A percentile compares a stretch with the other conserved stretches of the same genome.
phyloP scores from a whole-genome alignment of 805 yeast species.

The Brettanomyces nanus region DNA sequence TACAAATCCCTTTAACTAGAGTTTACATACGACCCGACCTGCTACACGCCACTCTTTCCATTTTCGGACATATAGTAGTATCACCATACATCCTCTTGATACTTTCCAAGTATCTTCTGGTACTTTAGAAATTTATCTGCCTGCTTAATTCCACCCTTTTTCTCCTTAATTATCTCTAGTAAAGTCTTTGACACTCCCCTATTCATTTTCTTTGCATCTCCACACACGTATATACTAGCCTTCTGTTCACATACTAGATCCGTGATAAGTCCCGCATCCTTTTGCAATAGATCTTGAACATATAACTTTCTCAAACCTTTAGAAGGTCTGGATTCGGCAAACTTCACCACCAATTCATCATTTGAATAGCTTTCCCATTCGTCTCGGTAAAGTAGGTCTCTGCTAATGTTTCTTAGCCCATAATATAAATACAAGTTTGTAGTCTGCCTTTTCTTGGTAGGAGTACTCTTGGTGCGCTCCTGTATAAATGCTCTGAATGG shows the following conservation, averaged over 20 bases:
- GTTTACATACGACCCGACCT: no score
- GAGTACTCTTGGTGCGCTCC: constrained; percentile 30
- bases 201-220: constrained; percentile 89
- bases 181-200: constrained; percentile 73
- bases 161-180: constrained; percentile 47
- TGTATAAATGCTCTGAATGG: constrained; percentile 90
- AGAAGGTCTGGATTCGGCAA: constrained; percentile 75
- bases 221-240: constrained; percentile 87
- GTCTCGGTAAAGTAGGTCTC: constrained; percentile 70
- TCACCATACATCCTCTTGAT: constrained; percentile 96
- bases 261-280: constrained; percentile 39
- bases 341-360: constrained; percentile 51
- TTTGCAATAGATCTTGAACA: constrained; percentile 70
- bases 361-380: constrained; percentile 71
- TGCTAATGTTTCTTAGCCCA: constrained; percentile 49
- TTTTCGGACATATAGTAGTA: no score
- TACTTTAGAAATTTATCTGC: constrained; percentile 66
- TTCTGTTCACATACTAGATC: constrained; percentile 43
- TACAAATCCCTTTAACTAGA: no score
- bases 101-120: constrained; percentile 70
- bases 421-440: constrained; percentile 69
- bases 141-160: constrained; percentile 44
- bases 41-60: no score
- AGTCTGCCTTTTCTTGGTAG: constrained; percentile 12
- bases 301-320: constrained; percentile 51